These are phyloP conservation scores for Talaromyces sp. DNA, from an alignment of 2,329 filamentous ascomycete species.

Conservation along the genomic window DNA sequence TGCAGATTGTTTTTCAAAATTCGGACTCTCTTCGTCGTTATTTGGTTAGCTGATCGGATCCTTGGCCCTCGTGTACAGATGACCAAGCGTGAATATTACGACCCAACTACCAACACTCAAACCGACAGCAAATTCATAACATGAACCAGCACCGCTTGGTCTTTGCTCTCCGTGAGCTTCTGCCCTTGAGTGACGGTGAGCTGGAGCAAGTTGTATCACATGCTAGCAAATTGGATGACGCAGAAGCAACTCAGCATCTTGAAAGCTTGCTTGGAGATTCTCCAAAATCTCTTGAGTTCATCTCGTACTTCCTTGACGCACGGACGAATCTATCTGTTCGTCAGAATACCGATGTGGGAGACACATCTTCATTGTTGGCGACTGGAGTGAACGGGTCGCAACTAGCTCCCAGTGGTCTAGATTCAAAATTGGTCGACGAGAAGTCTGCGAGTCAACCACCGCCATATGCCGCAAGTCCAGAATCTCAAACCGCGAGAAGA, in stretches of 20 bases:
- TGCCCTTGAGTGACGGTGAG: constrained; percentile 7
- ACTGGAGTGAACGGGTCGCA: background rate
- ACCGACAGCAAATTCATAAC: background rate
- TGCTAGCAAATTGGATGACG: constrained; percentile 2
- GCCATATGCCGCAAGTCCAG: background rate
- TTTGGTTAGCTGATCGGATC: background rate
- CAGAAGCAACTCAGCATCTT: constrained; percentile 7
- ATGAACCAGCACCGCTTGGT: background rate
- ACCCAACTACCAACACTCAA: background rate
- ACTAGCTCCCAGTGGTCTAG: no score
- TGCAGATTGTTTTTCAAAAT: background rate
- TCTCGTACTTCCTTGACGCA: background rate
- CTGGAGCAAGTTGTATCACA: constrained; percentile 7
- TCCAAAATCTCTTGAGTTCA: constrained; percentile 6
- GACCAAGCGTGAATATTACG: background rate
- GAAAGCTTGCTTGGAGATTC: constrained; percentile 10
- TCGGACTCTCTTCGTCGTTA: background rate
- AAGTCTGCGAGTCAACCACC: background rate
- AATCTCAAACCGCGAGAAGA: background rate
- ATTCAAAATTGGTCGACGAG: background rate
- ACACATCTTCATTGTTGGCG: background rate
- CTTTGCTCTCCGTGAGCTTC: constrained; percentile 1
- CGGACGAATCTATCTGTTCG: background rate
- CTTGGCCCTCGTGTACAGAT: background rate
- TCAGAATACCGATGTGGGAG: background rate